Percentiles rank a stretch among this genome's conserved stretches.
Conservation (phyloP, 306 rosid species). For the Carpinus fangiana region DNA sequence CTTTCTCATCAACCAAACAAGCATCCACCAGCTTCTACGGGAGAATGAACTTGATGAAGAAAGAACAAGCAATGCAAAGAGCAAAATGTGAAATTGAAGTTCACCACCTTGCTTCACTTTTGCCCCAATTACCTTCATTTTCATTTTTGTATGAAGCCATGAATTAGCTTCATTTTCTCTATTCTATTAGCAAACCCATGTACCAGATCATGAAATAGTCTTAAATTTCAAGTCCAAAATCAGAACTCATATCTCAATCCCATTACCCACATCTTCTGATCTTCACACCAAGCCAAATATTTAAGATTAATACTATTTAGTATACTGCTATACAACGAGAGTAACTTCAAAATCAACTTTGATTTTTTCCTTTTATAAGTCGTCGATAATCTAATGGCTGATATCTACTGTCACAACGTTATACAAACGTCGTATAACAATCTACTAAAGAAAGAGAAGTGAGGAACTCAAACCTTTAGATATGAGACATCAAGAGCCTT, state of each 20-base stretch:
- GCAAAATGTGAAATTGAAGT: not conserved
- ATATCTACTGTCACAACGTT: too few relatives aligned
- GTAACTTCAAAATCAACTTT: too few relatives aligned
- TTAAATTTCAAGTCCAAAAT: not conserved
- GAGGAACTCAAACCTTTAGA: slow-evolving; percentile 46
- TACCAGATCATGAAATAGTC: not conserved
- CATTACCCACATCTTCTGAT: not conserved
- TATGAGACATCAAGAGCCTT: slow-evolving; percentile 60
- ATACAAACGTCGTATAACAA: too few relatives aligned
- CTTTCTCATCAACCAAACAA: not conserved
- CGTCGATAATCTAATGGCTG: too few relatives aligned
- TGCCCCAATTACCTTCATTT: not conserved
- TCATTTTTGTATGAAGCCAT: not conserved
- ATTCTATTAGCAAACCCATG: not conserved
- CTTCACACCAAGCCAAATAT: not conserved
- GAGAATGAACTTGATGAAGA: not conserved
- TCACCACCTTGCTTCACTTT: not conserved
- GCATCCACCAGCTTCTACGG: not conserved
- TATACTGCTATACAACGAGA: too few relatives aligned
- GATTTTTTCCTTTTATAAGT: too few relatives aligned
- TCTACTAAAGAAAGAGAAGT: not conserved
- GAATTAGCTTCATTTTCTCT: not conserved
- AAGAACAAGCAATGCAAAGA: not conserved
- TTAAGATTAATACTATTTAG: too few relatives aligned
- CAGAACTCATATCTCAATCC: not conserved